A percentile compares a stretch with the other conserved stretches of the same genome.
phyloP scores from a whole-genome alignment of 2,329 filamentous ascomycete species.

The Leptographium procerum region DNA sequence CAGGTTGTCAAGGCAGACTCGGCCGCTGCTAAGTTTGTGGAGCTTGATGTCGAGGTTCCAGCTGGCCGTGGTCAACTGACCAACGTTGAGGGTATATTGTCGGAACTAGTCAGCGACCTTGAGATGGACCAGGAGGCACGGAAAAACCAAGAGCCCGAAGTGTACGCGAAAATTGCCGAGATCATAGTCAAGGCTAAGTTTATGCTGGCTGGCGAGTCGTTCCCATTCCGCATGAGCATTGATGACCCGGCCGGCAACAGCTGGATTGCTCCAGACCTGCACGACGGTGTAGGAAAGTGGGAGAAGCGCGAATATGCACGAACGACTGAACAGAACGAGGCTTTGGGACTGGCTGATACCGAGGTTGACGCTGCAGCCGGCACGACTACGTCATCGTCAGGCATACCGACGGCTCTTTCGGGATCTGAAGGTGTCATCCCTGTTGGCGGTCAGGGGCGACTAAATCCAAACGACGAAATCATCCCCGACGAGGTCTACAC shows the following conservation, averaged over 20 bases:
- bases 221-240: slow-evolving; percentile 79
- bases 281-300: slow-evolving; percentile 76
- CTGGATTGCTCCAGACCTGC: slow-evolving; percentile 82
- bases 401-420: slow-evolving; percentile 15
- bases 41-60: slow-evolving; percentile 87
- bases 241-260: slow-evolving; percentile 94
- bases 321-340: slow-evolving; percentile 74
- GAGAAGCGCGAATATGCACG: slow-evolving; percentile 73
- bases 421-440: slow-evolving; percentile 39
- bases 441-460: slow-evolving; percentile 25
- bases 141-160: slow-evolving; percentile 65
- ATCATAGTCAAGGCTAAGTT: slow-evolving; percentile 63
- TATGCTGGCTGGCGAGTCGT: slow-evolving; percentile 66
- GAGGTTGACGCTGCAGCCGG: slow-evolving; percentile 29
- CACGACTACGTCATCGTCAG: slow-evolving; percentile 9
- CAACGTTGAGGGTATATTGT: slow-evolving; percentile 82
- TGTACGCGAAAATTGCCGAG: slow-evolving; percentile 65
- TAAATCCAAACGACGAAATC: slow-evolving; percentile 60
- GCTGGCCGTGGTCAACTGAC: slow-evolving; percentile 82
- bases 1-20: slow-evolving; percentile 90
- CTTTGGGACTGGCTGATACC: slow-evolving; percentile 63
- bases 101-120: slow-evolving; percentile 68
- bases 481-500: slow-evolving; percentile 86
- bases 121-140: slow-evolving; percentile 72
- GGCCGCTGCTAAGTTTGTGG: slow-evolving; percentile 75